Base-by-base conservation (phyloP, 192 early-diverging fungal species). In the Coemansia guatemalensis region DNA sequence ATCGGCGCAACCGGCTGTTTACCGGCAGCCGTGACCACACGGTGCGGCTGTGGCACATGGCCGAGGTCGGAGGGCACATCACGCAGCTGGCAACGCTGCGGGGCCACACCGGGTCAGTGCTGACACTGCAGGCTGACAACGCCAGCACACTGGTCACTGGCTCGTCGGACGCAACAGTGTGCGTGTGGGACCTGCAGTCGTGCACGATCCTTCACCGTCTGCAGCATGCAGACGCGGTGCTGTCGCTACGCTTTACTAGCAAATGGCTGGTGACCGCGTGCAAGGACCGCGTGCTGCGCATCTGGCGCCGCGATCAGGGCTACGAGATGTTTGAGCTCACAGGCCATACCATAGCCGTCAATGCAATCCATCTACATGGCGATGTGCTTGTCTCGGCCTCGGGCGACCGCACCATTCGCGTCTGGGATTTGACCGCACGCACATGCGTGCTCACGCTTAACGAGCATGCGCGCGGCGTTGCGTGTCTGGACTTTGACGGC, bases 401-500 rank as follows among this genome's bases (percentile, higher is more conserved):
- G 41, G 89, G 90, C 49, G 93, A 96, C 65, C 87, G 92, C 41
- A 90, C 91, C 0, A 87, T 96, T 54, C 89, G 88, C 53, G 69
- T 96, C 6, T 97, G 95, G 95, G 74, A 91, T 49, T 75, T 95
- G 25, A 56, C 66, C 26, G 88, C 87, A 0, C 93, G 93, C 25
- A 60, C 84, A 51, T 87, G 85, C 50, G 29, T 91, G 21, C 77
- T 82, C 39, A 87, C 83, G 29, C 85, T 94, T 47, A 69, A 74
- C 17, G 94, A 91, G 5, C 93, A 97, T 70, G 68, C 72, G 4
- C 86, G 92, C 6, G 94, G 95, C 20, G 85, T 98, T 14, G 94
- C 95, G 0, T 94, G 94, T 61, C 83, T 96, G 6, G 92, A 94
- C 60, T 95, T 90, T 77, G 93, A 98, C 60, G 95, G 93, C 30